A percentile compares a stretch with the other conserved stretches of the same genome.
Conservation (phyloP, 2,329 filamentous ascomycete genomes). For the Colletotrichum falcatum region DNA sequence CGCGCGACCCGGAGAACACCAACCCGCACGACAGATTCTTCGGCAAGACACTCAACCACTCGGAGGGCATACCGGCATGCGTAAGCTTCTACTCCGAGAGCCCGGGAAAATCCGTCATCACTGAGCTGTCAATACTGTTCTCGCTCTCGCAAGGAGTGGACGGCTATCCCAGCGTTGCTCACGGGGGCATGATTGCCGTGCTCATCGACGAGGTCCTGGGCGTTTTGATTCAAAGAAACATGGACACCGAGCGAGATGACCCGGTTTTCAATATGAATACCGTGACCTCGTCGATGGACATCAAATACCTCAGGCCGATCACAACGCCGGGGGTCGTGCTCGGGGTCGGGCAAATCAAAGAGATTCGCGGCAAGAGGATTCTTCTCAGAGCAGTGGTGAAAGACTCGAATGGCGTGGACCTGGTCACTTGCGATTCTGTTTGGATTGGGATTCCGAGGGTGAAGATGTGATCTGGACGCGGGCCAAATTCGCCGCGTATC, state of each 20-base stretch:
- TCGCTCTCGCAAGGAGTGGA: constrained; percentile 50
- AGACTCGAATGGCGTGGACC: constrained; percentile 46
- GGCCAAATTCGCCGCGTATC: no score
- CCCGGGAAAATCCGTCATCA: constrained; percentile 43
- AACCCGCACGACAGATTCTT: constrained; percentile 52
- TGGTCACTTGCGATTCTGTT: constrained; percentile 46
- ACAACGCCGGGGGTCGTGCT: constrained; percentile 47
- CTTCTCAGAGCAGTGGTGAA: constrained; percentile 48
- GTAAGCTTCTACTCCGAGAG: constrained; percentile 50
- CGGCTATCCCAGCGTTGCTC: constrained; percentile 50
- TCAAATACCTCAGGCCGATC: constrained; percentile 51
- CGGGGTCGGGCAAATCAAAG: constrained; percentile 49
- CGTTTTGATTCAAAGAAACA: constrained; percentile 52
- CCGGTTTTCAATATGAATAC: constrained; percentile 46
- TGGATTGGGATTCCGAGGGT: constrained; percentile 32
- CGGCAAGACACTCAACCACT: constrained; percentile 48
- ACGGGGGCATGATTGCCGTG: constrained; percentile 52
- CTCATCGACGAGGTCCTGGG: constrained; percentile 55
- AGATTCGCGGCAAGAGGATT: constrained; percentile 51
- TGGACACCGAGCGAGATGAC: constrained; percentile 48
- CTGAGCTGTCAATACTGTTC: constrained; percentile 48
- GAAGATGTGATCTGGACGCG: constrained; percentile 34
- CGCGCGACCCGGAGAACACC: constrained; percentile 47
- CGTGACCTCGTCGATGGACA: constrained; percentile 52
- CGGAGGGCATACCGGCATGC: constrained; percentile 49